A percentile compares a stretch with the other conserved stretches of the same genome.
Evolutionary conservation across 169 alveolate species (phyloP).

Genomic region (Plasmodium berghei): DNA sequence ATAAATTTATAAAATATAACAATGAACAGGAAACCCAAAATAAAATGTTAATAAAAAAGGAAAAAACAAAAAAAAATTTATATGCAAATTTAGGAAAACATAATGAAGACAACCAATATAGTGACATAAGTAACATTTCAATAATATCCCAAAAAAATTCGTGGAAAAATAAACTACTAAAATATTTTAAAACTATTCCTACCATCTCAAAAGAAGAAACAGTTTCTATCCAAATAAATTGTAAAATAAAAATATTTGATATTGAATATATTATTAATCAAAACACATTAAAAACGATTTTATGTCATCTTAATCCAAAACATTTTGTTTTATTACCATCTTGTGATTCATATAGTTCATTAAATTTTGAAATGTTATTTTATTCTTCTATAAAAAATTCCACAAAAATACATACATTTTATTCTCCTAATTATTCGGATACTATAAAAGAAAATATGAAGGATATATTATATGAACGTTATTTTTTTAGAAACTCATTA

Average conservation of each 20-base stretch:
- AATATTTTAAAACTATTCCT: constrained; percentile 51
- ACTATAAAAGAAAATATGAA: background rate
- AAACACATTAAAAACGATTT: constrained; percentile 31
- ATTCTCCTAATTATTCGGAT: constrained; percentile 29
- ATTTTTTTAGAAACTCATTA: background rate
- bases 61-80: background rate
- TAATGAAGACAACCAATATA: background rate
- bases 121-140: background rate
- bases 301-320: constrained; percentile 49
- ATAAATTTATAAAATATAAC: constrained; percentile 3
- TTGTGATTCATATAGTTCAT: constrained; percentile 34
- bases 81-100: background rate
- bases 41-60: background rate
- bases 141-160: constrained; percentile 16
- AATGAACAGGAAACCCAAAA: background rate
- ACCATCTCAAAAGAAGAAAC: constrained; percentile 11
- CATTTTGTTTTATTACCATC: constrained; percentile 67
- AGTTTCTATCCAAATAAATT: constrained; percentile 31
- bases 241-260: constrained; percentile 32
- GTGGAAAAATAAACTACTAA: constrained; percentile 50
- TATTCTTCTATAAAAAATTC: constrained; percentile 9
- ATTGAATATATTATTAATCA: constrained; percentile 41
- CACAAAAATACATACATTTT: constrained; percentile 31
- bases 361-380: constrained; percentile 60
- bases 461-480: constrained; percentile 19